Conservation (phyloP, 2,329 filamentous ascomycete species). For the Colletotrichum melonis region DNA sequence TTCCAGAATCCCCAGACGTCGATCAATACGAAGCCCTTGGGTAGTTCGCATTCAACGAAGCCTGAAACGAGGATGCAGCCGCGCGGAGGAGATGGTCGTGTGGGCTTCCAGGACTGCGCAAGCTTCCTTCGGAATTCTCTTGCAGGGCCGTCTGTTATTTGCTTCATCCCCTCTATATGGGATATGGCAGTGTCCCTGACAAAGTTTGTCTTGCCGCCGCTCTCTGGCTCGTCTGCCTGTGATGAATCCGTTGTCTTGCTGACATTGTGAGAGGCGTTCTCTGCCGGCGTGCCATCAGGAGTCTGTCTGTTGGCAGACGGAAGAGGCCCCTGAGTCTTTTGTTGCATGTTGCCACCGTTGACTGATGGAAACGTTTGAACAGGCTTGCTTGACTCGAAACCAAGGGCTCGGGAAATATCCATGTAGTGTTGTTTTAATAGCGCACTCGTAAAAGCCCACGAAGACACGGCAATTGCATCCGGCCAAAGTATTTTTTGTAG, state of each 20-base stretch:
- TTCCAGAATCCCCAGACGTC: constrained; percentile 67
- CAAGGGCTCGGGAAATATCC: constrained; percentile 58
- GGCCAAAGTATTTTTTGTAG: constrained; percentile 65
- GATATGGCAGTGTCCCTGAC: constrained; percentile 36
- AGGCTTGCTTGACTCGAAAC: constrained; percentile 47
- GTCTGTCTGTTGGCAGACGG: constrained; percentile 32
- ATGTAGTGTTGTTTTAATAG: constrained; percentile 57
- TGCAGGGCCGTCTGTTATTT: constrained; percentile 33
- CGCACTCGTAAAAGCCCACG: constrained; percentile 63
- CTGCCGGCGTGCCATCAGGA: constrained; percentile 31
- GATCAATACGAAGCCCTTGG: constrained; percentile 58
- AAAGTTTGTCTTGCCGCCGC: constrained; percentile 37
- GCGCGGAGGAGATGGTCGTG: constrained; percentile 55
- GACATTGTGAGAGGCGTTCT: constrained; percentile 24
- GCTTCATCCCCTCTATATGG: constrained; percentile 33
- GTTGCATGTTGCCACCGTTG: constrained; percentile 1
- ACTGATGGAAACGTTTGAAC: neutral
- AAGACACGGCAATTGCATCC: constrained; percentile 59
- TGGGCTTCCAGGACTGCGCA: constrained; percentile 57
- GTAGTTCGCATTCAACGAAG: constrained; percentile 63
- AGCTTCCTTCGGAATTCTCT: constrained; percentile 35
- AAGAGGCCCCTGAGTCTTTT: constrained; percentile 24
- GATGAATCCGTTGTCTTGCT: constrained; percentile 20
- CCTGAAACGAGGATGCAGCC: constrained; percentile 66
- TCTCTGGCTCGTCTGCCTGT: constrained; percentile 15